Conservation (phyloP, 1,139 yeast genomes). For the Zygosaccharomyces sapae region DNA sequence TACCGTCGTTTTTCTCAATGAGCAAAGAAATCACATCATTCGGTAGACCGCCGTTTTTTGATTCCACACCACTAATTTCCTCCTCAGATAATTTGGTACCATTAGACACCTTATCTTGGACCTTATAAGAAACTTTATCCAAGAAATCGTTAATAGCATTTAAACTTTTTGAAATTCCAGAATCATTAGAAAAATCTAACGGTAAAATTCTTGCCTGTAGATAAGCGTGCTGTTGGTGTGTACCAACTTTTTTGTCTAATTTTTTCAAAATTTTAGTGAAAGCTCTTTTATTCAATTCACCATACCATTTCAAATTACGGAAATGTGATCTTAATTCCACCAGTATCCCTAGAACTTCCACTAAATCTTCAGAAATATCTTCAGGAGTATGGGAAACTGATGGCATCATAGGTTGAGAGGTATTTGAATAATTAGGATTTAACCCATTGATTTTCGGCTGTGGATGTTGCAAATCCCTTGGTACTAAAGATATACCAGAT, state of each 20-base stretch:
- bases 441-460: slow-evolving; percentile 10
- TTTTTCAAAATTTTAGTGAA: slow-evolving; percentile 84
- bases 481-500: slow-evolving; percentile 8
- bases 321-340: slow-evolving; percentile 74
- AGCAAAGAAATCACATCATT: slow-evolving; percentile 34
- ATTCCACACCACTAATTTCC: background rate
- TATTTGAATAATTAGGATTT: slow-evolving; percentile 10
- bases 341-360: slow-evolving; percentile 71
- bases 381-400: slow-evolving; percentile 16
- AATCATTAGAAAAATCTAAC: slow-evolving; percentile 69
- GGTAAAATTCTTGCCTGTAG: slow-evolving; percentile 67
- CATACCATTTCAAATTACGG: slow-evolving; percentile 86
- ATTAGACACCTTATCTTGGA: background rate
- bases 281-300: slow-evolving; percentile 88
- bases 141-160: slow-evolving; percentile 54
- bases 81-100: background rate
- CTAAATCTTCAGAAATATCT: slow-evolving; percentile 56
- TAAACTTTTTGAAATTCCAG: slow-evolving; percentile 53
- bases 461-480: slow-evolving; percentile 10
- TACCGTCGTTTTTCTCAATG: slow-evolving; percentile 46
- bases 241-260: slow-evolving; percentile 80
- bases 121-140: slow-evolving; percentile 29
- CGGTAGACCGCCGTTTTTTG: slow-evolving; percentile 6
- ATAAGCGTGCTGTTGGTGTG: slow-evolving; percentile 62
- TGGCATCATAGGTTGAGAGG: slow-evolving; percentile 17